Base-by-base conservation (phyloP, 2,329 filamentous ascomycete genomes). In the Fusarium virguliforme region DNA sequence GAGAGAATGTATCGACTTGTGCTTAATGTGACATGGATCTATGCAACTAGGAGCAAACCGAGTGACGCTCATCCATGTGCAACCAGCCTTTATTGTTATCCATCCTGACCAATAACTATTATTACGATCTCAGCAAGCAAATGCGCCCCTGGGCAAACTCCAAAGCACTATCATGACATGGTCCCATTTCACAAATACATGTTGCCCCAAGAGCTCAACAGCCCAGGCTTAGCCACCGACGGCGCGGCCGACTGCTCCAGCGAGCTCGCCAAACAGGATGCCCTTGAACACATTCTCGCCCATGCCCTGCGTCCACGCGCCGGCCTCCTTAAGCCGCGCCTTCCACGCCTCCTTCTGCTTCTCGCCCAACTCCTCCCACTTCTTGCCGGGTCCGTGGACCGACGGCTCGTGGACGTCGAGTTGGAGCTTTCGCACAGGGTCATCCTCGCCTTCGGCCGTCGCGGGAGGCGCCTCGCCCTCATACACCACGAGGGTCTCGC, bases 251-350 rank as follows among this genome's bases (percentile, higher is more conserved):
- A 92, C 88, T 57, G 85, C 82, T 3, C 88, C 91, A 1, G 88
- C 92, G 70, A 93, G 84, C 81, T 94, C 88, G 22, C 90, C 88
- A 81, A 97, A 97, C 68, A 97, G 83, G 34, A 97, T 88, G 3
- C 93, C 92, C 81, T 91, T 90, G 73, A 97, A 87, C 32, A 96
- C 88, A 9, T 85, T 86, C 83, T 95, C 93, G 3, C 93, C 92
- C 85, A 95, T 92, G 38, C 89, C 86, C 77, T 91, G 90, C n/a
- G 88, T 88, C 94, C 93, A 97, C 70, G 94, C 89, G 0, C 94
- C 94, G 0, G 92, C 90, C 60, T 90, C 85, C 61, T 85, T 84
- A 37, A 97, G 85, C 76, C 86, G 88, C 72, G 87, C 81, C 81
- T 90, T 94, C 94, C 94, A 97, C 18, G 84, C 82, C 57, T 84